Percentiles rank a stretch among this genome's conserved stretches.
These are phyloP conservation scores for Podaxis sp. DNA, from an alignment of 768 basidiomycete species.

Conservation along the genomic window DNA sequence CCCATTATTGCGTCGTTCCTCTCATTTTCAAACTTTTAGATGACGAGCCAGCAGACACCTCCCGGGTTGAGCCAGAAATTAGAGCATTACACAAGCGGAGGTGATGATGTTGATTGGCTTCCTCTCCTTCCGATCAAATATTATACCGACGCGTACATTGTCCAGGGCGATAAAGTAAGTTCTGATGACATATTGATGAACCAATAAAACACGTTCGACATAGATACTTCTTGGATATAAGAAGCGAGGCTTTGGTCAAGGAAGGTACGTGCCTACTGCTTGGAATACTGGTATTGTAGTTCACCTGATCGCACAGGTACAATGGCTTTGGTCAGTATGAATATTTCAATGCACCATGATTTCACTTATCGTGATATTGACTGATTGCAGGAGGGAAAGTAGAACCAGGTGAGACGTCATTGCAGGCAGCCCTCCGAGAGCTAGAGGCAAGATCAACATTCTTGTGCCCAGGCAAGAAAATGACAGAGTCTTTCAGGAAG, in stretches of 20 bases:
- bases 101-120: slow-evolving; percentile 48
- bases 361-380: background rate
- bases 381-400: slow-evolving; percentile 65
- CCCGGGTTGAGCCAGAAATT: slow-evolving; percentile 42
- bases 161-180: slow-evolving; percentile 48
- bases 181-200: background rate
- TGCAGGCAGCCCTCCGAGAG: slow-evolving; percentile 76
- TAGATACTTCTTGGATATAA: slow-evolving; percentile 75
- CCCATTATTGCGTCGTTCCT: background rate
- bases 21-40: background rate
- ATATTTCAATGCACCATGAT: background rate
- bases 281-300: background rate
- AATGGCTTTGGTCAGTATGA: slow-evolving; percentile 71
- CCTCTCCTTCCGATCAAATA: slow-evolving; percentile 37
- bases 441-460: slow-evolving; percentile 41
- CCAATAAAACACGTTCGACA: background rate
- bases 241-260: slow-evolving; percentile 73
- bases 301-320: slow-evolving; percentile 44
- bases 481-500: slow-evolving; percentile 55
- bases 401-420: slow-evolving; percentile 66
- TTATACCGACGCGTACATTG: slow-evolving; percentile 74
- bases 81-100: slow-evolving; percentile 32
- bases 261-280: slow-evolving; percentile 41
- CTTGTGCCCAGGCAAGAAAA: background rate
- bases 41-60: slow-evolving; percentile 27